These are phyloP conservation scores for Domatiomyces globalis DNA, from an alignment of 2,329 filamentous ascomycete species.

Conservation along the genomic window DNA sequence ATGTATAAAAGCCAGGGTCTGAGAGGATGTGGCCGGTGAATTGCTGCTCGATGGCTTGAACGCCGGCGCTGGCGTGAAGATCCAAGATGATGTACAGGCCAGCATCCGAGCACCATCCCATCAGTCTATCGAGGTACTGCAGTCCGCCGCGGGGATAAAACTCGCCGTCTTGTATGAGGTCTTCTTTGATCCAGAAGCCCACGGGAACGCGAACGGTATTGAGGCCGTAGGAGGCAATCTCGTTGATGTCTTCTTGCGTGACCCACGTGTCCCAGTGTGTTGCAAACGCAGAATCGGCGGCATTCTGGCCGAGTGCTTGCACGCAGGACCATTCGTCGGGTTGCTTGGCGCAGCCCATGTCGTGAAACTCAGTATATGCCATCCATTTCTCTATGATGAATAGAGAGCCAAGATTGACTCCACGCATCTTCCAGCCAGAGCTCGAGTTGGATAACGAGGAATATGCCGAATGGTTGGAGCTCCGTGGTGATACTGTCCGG, in stretches of 20 bases:
- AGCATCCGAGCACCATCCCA: constrained; percentile 35
- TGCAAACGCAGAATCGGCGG: constrained; percentile 35
- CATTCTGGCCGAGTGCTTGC: constrained; percentile 28
- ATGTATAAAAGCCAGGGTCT: constrained; percentile 40
- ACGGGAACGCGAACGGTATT: constrained; percentile 43
- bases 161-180: constrained; percentile 34
- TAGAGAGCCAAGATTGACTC: constrained; percentile 41
- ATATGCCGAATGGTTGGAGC: background rate
- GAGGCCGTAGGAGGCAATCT: constrained; percentile 37
- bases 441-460: background rate
- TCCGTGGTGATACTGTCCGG: background rate
- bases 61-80: constrained; percentile 38
- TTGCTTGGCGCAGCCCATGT: constrained; percentile 34
- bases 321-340: constrained; percentile 37
- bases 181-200: constrained; percentile 43
- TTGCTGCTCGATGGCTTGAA: constrained; percentile 31
- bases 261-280: constrained; percentile 40
- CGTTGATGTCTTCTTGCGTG: constrained; percentile 32
- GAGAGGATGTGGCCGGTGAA: constrained; percentile 32
- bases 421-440: constrained; percentile 26
- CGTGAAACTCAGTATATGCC: constrained; percentile 32
- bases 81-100: constrained; percentile 42
- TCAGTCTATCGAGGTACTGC: constrained; percentile 34
- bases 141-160: constrained; percentile 38
- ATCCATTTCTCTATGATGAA: constrained; percentile 45